Conservation (phyloP, 192 early-diverging fungal genomes). For the Backusella mclennaniae region DNA sequence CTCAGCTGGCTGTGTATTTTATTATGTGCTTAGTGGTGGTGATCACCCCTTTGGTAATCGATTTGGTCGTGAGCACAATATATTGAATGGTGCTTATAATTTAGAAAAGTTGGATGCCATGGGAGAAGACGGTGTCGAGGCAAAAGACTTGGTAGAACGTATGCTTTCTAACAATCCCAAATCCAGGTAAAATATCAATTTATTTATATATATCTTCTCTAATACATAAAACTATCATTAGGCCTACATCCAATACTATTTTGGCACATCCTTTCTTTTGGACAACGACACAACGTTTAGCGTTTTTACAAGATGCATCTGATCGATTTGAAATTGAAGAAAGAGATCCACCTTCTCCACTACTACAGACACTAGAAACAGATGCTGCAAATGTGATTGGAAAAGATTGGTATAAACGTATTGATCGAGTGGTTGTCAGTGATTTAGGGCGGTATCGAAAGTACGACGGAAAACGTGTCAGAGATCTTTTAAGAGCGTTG, state of each 20-base stretch:
- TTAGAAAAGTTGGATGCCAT: constrained; percentile 70
- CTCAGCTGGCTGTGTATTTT: constrained; percentile 93
- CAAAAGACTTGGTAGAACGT: constrained; percentile 84
- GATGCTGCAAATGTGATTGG: constrained; percentile 61
- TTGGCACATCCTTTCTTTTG: constrained; percentile 97
- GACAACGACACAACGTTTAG: constrained; percentile 77
- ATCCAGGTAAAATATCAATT: constrained; percentile 48
- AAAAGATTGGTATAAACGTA: constrained; percentile 70
- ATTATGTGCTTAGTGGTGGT: constrained; percentile 87
- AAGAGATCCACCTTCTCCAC: constrained; percentile 61
- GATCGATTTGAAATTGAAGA: constrained; percentile 93
- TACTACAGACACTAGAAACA: constrained; percentile 67
- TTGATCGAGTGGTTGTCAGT: constrained; percentile 71
- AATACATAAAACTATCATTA: constrained; percentile 23
- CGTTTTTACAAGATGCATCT: constrained; percentile 92
- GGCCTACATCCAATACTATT: constrained; percentile 74
- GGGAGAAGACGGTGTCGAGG: constrained; percentile 75
- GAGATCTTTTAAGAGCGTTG: constrained; percentile 87
- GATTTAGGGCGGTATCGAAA: constrained; percentile 91
- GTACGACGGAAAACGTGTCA: constrained; percentile 81
- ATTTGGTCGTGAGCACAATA: constrained; percentile 87
- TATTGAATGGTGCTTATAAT: constrained; percentile 72
- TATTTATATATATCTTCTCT: background rate
- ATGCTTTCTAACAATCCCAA: constrained; percentile 82
- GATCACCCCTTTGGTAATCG: constrained; percentile 96